Evolutionary conservation across 2,329 filamentous ascomycete genomes (phyloP), one percentile per base, ranked within the genome.

Genomic region (Plectosphaerella plurivora): DNA sequence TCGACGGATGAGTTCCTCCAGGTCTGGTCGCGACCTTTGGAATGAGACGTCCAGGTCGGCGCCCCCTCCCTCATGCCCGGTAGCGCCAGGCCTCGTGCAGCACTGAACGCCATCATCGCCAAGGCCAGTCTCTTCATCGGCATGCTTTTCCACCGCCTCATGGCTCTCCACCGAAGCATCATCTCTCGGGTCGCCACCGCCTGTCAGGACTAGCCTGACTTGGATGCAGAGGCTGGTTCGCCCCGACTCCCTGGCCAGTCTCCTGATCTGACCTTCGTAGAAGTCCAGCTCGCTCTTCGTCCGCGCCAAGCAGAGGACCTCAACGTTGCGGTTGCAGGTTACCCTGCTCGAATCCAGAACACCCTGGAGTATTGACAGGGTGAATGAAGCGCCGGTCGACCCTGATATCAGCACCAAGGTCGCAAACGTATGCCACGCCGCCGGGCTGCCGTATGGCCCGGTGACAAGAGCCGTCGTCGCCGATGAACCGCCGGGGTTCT

Each of bases 381-480:
- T 82, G 51, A 82, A 85, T 4, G 81, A 84, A 1, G 81, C 78
- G n/a, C 82, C 82, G 0, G 82, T 86, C 1, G 82, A 85, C 1
- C 82, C 82, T 0, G 81, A 82, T 42, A 85, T 78, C 4, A 86
- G 69, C 5, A 86, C 68, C 44, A 85, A 64, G 0, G 80, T 82
- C 63, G 85, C 82, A 61, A 78, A 85, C 0, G 78, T 70, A 47
- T 83, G 73, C 78, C 79, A 83, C 5, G 71, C 69, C 0, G 81
- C 79, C 2, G 81, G 79, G 5, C 65, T 65, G 15, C 82, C 82
- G 45, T 78, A 84, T 0, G 82, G 82, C 0, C 82, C 82, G 2
- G 76, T 69, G 2, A 84, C 69, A 37, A 84, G 79, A 2, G 72
- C 72, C 14, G 72, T 77, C 49, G 8, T 49, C 63, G 68, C 24